Conservation (phyloP, 2,329 filamentous ascomycete species). For the Teratosphaeria gauchensis region DNA sequence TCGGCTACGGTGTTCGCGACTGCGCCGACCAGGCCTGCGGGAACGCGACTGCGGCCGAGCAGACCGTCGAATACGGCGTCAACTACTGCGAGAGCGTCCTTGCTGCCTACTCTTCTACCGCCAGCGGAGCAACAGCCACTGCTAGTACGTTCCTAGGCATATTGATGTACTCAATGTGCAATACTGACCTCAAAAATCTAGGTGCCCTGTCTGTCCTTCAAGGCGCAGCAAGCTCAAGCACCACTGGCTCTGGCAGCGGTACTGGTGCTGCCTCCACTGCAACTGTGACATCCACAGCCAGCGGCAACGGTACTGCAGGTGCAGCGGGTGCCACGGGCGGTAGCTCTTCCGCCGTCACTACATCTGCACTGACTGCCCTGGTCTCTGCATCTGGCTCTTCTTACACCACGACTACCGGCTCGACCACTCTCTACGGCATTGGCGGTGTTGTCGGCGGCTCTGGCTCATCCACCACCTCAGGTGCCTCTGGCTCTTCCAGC, state of each 20-base stretch:
- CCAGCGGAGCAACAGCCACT: background rate
- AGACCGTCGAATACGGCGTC: constrained; percentile 25
- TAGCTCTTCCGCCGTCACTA: constrained; percentile 16
- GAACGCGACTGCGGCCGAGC: constrained; percentile 13
- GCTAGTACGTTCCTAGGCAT: background rate
- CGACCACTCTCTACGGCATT: constrained; percentile 24
- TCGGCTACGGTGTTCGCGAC: constrained; percentile 31
- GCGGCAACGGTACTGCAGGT: constrained; percentile 5
- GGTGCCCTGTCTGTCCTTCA: constrained; percentile 14
- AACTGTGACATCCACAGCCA: constrained; percentile 4
- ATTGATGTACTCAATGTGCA: no score
- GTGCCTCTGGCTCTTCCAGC: constrained; percentile 6
- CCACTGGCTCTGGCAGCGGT: constrained; percentile 10
- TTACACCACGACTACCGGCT: constrained; percentile 24
- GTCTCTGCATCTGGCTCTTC: constrained; percentile 21
- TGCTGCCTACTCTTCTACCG: constrained; percentile 8
- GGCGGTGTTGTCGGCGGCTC: constrained; percentile 4
- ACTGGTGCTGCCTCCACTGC: constrained; percentile 1
- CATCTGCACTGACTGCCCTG: constrained; percentile 21
- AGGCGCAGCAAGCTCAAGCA: constrained; percentile 11
- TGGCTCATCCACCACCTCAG: background rate
- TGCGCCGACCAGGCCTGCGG: constrained; percentile 28
- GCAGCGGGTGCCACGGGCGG: background rate
- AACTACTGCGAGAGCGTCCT: constrained; percentile 21
- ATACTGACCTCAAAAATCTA: background rate